Percentiles rank a stretch among this genome's conserved stretches.
Conservation (phyloP, 1,139 yeast species). For the Entelexis paramagnoliae region DNA sequence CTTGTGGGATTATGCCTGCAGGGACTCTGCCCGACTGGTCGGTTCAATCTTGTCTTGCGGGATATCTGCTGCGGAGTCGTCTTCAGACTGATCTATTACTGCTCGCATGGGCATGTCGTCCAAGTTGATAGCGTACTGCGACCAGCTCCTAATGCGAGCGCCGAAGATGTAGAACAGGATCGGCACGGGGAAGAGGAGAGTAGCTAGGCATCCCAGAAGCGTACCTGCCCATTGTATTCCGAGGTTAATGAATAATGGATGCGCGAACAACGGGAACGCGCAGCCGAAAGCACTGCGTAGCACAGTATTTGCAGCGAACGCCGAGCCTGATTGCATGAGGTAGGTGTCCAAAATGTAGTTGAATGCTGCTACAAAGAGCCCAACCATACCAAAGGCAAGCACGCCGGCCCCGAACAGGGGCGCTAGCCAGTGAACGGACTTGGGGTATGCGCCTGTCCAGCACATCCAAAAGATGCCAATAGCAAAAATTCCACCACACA, state of each 20-base stretch:
- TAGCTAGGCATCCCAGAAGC: slow-evolving; percentile 58
- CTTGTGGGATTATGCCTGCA: no score
- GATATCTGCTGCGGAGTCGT: no score
- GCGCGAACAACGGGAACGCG: slow-evolving; percentile 69
- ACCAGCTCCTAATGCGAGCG: slow-evolving; percentile 45
- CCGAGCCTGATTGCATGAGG: slow-evolving; percentile 73
- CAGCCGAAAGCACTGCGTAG: slow-evolving; percentile 68
- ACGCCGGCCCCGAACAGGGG: slow-evolving; percentile 65
- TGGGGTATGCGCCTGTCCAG: slow-evolving; percentile 42
- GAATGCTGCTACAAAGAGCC: slow-evolving; percentile 67
- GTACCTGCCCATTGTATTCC: slow-evolving; percentile 79
- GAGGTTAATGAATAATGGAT: slow-evolving; percentile 63
- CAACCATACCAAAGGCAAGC: slow-evolving; percentile 63
- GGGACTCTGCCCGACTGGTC: no score
- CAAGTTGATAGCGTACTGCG: slow-evolving; percentile 38
- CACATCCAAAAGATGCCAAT: slow-evolving; percentile 74
- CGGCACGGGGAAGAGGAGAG: slow-evolving; percentile 61
- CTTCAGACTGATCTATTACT: no score
- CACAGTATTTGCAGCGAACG: slow-evolving; percentile 79
- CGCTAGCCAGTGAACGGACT: slow-evolving; percentile 59
- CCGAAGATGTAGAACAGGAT: slow-evolving; percentile 60
- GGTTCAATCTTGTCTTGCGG: no score
- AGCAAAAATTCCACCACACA: slow-evolving; percentile 59
- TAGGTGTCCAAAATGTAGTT: slow-evolving; percentile 76
- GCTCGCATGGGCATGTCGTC: not conserved